phyloP scores from a whole-genome alignment of 192 early-diverging fungal genomes.

The Rhizophlyctis rosea region DNA sequence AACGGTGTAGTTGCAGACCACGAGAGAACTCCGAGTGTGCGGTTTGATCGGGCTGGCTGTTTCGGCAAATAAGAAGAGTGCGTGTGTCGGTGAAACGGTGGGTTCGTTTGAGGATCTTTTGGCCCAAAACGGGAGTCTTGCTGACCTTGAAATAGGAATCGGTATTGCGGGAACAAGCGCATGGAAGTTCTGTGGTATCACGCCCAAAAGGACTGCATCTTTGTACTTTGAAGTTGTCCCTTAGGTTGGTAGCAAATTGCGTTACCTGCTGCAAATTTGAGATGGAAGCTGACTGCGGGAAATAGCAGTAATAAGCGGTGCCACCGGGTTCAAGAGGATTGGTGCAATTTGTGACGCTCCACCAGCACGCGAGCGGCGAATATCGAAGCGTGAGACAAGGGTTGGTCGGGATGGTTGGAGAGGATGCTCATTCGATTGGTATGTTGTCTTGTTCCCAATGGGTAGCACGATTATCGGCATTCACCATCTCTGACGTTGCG shows the following conservation, averaged over 20 bases:
- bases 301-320: slow-evolving; percentile 63
- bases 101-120: no score
- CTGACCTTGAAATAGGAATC: slow-evolving; percentile 89
- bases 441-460: no score
- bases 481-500: no score
- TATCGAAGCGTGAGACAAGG: slow-evolving; percentile 91
- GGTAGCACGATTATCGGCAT: no score
- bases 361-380: slow-evolving; percentile 91
- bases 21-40: slow-evolving; percentile 91
- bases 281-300: no score
- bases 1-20: no score
- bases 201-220: slow-evolving; percentile 77
- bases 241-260: no score
- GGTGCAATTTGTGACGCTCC: slow-evolving; percentile 93
- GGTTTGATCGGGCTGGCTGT: slow-evolving; percentile 96
- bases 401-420: slow-evolving; percentile 95
- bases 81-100: slow-evolving; percentile 88
- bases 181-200: slow-evolving; percentile 92
- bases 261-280: no score
- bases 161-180: slow-evolving; percentile 93
- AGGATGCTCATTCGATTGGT: slow-evolving; percentile 95
- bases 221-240: slow-evolving; percentile 97
- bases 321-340: slow-evolving; percentile 81
- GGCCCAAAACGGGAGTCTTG: no score
- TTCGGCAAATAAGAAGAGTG: slow-evolving; percentile 84